Conservation (phyloP, 345 rosid genomes). For the Brassica incana region DNA sequence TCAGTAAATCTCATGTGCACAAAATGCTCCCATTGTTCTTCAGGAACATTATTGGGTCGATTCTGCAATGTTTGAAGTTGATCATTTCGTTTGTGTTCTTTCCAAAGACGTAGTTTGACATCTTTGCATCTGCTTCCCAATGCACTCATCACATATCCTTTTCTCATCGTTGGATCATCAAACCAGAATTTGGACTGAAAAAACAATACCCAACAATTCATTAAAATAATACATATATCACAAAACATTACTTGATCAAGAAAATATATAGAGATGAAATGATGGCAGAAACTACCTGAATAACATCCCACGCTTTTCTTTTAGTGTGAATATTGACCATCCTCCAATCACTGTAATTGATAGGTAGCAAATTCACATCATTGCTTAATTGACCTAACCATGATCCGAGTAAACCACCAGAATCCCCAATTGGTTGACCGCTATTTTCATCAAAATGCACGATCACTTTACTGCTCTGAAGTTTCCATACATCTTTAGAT, state of each 20-base stretch:
- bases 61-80: not conserved
- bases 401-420: not conserved
- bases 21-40: not conserved
- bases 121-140: conserved; percentile 2
- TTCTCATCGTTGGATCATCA: not conserved
- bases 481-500: not conserved
- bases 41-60: not conserved
- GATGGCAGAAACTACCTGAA: not conserved
- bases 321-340: not conserved
- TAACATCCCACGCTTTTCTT: not conserved
- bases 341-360: not conserved
- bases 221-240: too few relatives aligned
- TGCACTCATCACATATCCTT: not conserved
- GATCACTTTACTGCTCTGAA: not conserved
- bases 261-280: too few relatives aligned
- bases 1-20: not conserved
- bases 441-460: not conserved
- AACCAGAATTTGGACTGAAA: not conserved
- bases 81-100: not conserved
- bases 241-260: too few relatives aligned
- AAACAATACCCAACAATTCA: too few relatives aligned
- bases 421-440: not conserved
- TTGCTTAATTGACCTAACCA: not conserved
- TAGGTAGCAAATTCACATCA: not conserved
- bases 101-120: not conserved